These are phyloP conservation scores for Neocatenulostroma microsporum DNA, from an alignment of 2,329 filamentous ascomycete genomes.

Conservation along the genomic window DNA sequence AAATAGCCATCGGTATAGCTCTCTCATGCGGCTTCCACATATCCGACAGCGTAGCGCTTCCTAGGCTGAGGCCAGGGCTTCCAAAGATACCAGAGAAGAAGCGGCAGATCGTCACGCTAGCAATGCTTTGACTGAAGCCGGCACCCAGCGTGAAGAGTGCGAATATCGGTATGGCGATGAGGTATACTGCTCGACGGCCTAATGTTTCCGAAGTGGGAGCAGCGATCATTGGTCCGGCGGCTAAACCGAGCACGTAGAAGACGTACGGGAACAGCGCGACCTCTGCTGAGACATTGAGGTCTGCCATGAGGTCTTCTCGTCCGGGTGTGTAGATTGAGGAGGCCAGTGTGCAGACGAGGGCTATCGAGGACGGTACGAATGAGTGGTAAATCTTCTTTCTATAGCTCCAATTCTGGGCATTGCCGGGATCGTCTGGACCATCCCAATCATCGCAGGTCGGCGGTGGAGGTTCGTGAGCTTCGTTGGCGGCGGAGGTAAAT, in stretches of 20 bases:
- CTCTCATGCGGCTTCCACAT: background rate
- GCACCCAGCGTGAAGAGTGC: conserved; percentile 51
- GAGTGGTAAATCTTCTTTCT: conserved; percentile 36
- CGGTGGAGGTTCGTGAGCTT: background rate
- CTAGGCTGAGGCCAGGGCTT: conserved; percentile 43
- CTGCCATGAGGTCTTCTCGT: conserved; percentile 36
- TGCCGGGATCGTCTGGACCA: conserved; percentile 33
- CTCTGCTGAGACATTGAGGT: conserved; percentile 50
- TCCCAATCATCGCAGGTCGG: conserved; percentile 16
- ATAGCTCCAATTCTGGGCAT: conserved; percentile 47
- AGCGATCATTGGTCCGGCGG: conserved; percentile 51
- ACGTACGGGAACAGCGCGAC: conserved; percentile 52
- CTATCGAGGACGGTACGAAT: conserved; percentile 26
- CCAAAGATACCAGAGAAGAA: conserved; percentile 70
- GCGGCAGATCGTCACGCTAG: conserved; percentile 45
- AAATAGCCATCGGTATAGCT: background rate
- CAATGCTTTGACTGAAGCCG: conserved; percentile 46
- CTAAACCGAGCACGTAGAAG: conserved; percentile 45
- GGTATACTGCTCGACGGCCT: conserved; percentile 49
- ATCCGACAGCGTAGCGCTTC: conserved; percentile 14
- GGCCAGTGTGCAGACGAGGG: conserved; percentile 33
- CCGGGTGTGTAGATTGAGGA: conserved; percentile 15
- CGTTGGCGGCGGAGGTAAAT: background rate
- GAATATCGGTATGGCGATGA: conserved; percentile 40
- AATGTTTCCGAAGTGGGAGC: conserved; percentile 47